phyloP scores from a whole-genome alignment of 2,329 filamentous ascomycete genomes.

The Intubia oerlemansii region DNA sequence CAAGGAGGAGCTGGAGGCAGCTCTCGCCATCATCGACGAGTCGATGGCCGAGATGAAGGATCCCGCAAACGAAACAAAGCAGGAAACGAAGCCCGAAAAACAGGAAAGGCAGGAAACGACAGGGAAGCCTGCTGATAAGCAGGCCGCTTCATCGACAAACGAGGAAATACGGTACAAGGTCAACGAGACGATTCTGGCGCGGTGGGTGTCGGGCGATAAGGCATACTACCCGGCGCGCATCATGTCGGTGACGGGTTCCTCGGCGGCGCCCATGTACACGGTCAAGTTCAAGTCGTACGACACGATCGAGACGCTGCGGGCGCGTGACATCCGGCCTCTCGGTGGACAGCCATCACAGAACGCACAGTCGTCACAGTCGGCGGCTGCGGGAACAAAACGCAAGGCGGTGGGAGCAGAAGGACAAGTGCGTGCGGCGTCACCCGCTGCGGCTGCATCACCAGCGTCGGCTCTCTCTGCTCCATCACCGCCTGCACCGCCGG shows the following conservation, averaged over 20 bases:
- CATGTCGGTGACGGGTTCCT: conserved; percentile 80
- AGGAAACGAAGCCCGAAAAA: neutral
- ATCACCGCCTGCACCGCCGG: neutral
- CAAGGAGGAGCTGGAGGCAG: conserved; percentile 60
- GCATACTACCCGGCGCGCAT: conserved; percentile 84
- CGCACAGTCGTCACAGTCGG: neutral
- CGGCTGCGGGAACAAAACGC: conserved; percentile 29
- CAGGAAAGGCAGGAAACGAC: conserved; percentile 13
- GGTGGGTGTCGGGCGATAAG: conserved; percentile 79
- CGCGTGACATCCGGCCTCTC: conserved; percentile 66
- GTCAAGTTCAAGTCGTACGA: conserved; percentile 91
- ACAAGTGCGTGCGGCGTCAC: conserved; percentile 22
- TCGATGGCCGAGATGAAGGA: conserved; percentile 64
- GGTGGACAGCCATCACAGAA: conserved; percentile 8
- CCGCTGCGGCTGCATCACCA: neutral
- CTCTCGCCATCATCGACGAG: conserved; percentile 59
- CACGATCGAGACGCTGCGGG: conserved; percentile 59
- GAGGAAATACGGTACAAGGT: no score
- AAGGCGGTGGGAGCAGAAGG: conserved; percentile 88
- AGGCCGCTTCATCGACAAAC: no score
- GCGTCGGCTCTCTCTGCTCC: neutral
- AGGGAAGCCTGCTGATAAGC: no score
- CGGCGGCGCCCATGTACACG: conserved; percentile 76
- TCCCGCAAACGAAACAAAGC: conserved; percentile 8
- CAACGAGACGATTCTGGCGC: conserved; percentile 76